Evolutionary conservation across 2,329 filamentous ascomycete genomes (phyloP).

Genomic region (Alternaria consortialis): DNA sequence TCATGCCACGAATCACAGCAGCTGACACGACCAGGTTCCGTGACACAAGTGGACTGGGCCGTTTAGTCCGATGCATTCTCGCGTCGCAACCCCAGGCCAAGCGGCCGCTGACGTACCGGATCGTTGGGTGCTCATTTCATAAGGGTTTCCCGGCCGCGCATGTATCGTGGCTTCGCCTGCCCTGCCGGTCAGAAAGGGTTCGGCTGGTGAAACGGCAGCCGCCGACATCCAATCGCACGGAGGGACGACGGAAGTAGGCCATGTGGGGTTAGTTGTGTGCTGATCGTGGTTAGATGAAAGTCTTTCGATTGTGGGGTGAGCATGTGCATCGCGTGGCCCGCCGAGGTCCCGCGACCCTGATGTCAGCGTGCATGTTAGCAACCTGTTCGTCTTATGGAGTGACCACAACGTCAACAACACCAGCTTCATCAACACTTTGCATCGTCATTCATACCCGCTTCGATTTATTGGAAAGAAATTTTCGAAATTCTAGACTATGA

Average conservation of each 20-base stretch:
- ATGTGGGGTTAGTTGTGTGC: constrained; percentile 28
- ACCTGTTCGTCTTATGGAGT: constrained; percentile 11
- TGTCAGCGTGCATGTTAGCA: constrained; percentile 16
- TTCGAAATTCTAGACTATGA: background rate
- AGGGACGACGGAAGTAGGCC: constrained; percentile 18
- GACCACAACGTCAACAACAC: constrained; percentile 13
- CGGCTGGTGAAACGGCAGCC: constrained; percentile 29
- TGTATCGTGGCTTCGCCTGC: constrained; percentile 23
- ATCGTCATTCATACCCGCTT: constrained; percentile 12
- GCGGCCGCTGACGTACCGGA: constrained; percentile 33
- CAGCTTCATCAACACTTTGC: background rate
- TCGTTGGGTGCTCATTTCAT: constrained; percentile 22
- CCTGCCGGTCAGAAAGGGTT: constrained; percentile 23
- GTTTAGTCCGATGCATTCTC: constrained; percentile 40
- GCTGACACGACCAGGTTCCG: constrained; percentile 22
- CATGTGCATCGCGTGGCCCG: constrained; percentile 13
- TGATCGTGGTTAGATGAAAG: constrained; percentile 22
- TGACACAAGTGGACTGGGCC: constrained; percentile 14
- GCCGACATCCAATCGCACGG: constrained; percentile 24
- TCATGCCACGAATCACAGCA: constrained; percentile 49
- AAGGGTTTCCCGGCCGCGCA: constrained; percentile 46
- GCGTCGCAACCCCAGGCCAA: constrained; percentile 28
- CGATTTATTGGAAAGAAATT: background rate
- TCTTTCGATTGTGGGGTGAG: constrained; percentile 34
- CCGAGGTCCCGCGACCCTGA: constrained; percentile 19